These are phyloP conservation scores for Aspergillus viridinutans DNA, from an alignment of 2,329 filamentous ascomycete genomes.

Conservation along the genomic window DNA sequence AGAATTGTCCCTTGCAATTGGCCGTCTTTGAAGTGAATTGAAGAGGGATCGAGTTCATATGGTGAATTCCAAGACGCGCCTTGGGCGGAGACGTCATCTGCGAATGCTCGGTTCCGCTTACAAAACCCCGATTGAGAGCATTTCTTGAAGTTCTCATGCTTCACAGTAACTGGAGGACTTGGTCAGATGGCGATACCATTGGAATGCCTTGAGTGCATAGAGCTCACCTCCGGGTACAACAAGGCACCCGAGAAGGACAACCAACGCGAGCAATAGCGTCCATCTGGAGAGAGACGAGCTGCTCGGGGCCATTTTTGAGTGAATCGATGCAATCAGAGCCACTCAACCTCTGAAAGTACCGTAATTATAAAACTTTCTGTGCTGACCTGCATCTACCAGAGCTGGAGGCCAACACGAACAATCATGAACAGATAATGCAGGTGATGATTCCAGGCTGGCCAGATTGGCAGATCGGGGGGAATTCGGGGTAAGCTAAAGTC, in stretches of 20 bases:
- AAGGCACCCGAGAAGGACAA: constrained; percentile 57
- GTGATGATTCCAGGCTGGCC: constrained; percentile 30
- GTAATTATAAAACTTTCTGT: constrained; percentile 12
- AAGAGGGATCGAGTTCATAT: constrained; percentile 69
- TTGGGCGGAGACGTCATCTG: constrained; percentile 66
- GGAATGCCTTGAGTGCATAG: not conserved
- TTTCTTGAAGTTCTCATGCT: constrained; percentile 96
- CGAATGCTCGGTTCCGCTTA: constrained; percentile 86
- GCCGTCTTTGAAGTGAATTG: constrained; percentile 72
- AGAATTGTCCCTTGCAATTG: constrained; percentile 75
- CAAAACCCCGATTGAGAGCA: constrained; percentile 96
- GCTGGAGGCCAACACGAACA: constrained; percentile 11
- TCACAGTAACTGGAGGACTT: constrained; percentile 64
- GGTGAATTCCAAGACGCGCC: constrained; percentile 71
- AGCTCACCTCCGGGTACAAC: constrained; percentile 61
- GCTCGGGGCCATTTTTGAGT: constrained; percentile 47
- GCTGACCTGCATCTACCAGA: constrained; percentile 31
- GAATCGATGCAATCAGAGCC: constrained; percentile 27
- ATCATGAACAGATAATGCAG: not conserved
- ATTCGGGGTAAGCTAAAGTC: constrained; percentile 22
- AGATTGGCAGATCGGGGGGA: constrained; percentile 14
- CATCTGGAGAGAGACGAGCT: constrained; percentile 56
- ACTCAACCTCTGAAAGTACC: constrained; percentile 28
- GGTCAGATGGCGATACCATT: not conserved
- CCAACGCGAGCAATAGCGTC: constrained; percentile 60